Evolutionary conservation across 306 rosid species (phyloP), one percentile per base, ranked within the genome.

Genomic region (Sechiopsis laciniata): DNA sequence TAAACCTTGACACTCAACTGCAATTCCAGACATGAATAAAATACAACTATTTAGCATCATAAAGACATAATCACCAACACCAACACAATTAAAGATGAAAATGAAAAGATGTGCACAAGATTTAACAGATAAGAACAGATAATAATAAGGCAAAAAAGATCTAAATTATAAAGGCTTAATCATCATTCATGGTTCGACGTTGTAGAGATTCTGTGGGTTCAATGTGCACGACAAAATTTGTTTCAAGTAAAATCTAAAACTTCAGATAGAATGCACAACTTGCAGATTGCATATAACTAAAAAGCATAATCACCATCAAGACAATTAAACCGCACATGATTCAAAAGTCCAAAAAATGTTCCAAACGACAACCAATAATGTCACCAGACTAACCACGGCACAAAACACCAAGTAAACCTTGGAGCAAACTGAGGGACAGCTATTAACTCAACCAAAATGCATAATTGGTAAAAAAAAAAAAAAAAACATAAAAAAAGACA

Each of bases 1-100:
- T 55, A 12, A 32, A 21, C 74, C 50, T 81, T 66, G 72, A 80
- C 67, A 77, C 76, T 72, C 80, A 66, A 72, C 81, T 55, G 79
- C 73, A 62, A 80, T 77, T n/a, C 76, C 72, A 53, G 40, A 40
- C 20, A 73, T n/a, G 22, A 54, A 67, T 16, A 45, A 54, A 72
- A 54, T 45, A 72, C 35, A 72, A 37, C 40, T 12, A 72, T 72
- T 35, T 55, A 42, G 16, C 53, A 72, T 16, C 51, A 7, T 14
- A 15, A 45, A 52, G 60, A 52, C 2, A 29, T 45, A 52, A 70
- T 51, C 60, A 24, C 26, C 45, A 45, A 12, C 55, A 12, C 37
- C 37, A 32, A 32, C 37, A 32, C 37, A 32, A 2, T 32, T 13
- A 11, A 50, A 13, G 45, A 20, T 1, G 14, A 15, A 64, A 51